Evolutionary conservation across 2,329 filamentous ascomycete species (phyloP).

Genomic region (Xylariales sp.): DNA sequence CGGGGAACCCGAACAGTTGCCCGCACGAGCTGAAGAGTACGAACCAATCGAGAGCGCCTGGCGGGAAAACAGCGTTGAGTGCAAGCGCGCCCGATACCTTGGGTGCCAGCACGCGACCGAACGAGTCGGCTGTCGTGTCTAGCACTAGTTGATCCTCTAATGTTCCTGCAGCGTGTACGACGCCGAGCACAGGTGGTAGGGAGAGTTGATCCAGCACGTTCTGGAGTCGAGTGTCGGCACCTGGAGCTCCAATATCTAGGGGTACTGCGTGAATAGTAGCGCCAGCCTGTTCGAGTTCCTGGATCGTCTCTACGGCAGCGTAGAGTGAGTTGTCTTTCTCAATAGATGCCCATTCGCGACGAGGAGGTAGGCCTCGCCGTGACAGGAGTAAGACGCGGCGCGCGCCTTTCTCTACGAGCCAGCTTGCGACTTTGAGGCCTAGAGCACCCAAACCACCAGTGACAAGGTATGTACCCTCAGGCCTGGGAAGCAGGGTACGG

Average conservation of each 20-base stretch:
- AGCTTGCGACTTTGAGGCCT: slow-evolving; percentile 53
- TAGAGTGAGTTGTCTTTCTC: not conserved
- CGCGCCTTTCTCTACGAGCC: slow-evolving; percentile 54
- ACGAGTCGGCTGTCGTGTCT: slow-evolving; percentile 47
- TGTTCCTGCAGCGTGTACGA: slow-evolving; percentile 56
- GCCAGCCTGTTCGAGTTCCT: slow-evolving; percentile 48
- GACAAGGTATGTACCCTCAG: slow-evolving; percentile 57
- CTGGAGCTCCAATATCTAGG: slow-evolving; percentile 50
- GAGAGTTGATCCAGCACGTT: slow-evolving; percentile 48
- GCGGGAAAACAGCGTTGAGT: slow-evolving; percentile 47
- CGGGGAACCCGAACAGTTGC: slow-evolving; percentile 48
- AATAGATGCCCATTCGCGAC: slow-evolving; percentile 46
- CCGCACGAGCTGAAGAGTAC: slow-evolving; percentile 50
- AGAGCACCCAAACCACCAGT: slow-evolving; percentile 55
- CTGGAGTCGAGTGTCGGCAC: slow-evolving; percentile 42
- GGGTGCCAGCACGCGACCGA: slow-evolving; percentile 50
- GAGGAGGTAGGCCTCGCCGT: slow-evolving; percentile 52
- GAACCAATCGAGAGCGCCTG: slow-evolving; percentile 48
- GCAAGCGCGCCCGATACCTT: slow-evolving; percentile 51
- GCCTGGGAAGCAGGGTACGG: slow-evolving; percentile 41
- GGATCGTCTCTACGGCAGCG: slow-evolving; percentile 43
- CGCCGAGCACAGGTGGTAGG: slow-evolving; percentile 54
- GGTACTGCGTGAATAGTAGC: slow-evolving; percentile 50
- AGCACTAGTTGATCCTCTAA: slow-evolving; percentile 53
- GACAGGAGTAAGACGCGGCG: slow-evolving; percentile 55